These are phyloP conservation scores for Poa pratensis DNA, from an alignment of 176 grass and related monocot genomes.

Conservation along the genomic window DNA sequence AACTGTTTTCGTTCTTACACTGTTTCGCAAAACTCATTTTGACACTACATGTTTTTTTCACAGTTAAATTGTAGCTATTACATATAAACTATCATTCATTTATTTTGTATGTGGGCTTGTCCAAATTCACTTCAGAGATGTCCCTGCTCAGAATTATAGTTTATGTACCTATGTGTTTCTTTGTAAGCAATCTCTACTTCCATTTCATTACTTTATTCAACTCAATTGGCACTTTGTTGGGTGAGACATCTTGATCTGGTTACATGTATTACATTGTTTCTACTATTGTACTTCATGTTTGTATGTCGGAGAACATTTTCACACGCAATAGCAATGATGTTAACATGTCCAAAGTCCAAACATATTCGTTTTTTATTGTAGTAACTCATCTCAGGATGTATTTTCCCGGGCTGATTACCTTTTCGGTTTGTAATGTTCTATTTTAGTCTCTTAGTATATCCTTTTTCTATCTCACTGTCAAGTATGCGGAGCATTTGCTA, in stretches of 20 bases:
- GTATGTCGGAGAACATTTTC: not conserved
- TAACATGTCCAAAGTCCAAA: not conserved
- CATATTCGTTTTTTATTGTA: not conserved
- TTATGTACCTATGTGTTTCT: not conserved
- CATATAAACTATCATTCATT: not conserved
- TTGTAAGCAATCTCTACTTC: not conserved
- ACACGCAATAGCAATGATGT: not conserved
- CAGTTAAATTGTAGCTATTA: not conserved
- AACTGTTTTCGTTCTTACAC: not conserved
- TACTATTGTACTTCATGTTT: conserved; percentile 1
- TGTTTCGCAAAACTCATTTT: not conserved
- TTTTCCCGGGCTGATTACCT: not conserved
- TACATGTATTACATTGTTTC: not conserved
- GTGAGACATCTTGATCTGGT: not conserved
- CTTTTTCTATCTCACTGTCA: not conserved
- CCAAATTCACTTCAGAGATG: not conserved
- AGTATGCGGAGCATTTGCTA: conserved; percentile 4
- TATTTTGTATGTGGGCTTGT: not conserved
- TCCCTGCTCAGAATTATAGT: not conserved
- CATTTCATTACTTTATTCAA: not conserved
- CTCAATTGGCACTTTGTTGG: not conserved
- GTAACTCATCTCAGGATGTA: not conserved
- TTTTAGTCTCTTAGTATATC: not conserved
- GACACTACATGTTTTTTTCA: not conserved
- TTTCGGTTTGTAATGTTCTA: not conserved